Conservation (phyloP, 495 filamentous ascomycete species). For the Neurospora sp. region DNA sequence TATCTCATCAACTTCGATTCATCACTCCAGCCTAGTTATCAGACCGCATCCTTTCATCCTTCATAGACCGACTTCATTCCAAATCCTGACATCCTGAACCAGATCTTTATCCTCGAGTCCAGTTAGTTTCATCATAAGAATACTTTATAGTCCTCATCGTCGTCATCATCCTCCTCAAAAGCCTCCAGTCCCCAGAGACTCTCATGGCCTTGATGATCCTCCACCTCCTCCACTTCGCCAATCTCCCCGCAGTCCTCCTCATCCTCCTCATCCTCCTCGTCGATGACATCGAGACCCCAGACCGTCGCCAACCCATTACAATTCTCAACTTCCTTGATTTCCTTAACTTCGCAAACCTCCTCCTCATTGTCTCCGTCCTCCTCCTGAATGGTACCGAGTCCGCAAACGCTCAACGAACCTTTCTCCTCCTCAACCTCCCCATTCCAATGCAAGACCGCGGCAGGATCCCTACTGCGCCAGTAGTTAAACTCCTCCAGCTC, state of each 20-base stretch:
- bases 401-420: neutral
- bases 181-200: neutral
- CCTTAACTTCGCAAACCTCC: neutral
- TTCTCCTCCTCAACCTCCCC: neutral
- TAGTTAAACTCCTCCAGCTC: neutral
- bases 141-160: neutral
- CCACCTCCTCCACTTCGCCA: neutral
- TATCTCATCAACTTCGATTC: too few relatives aligned
- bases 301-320: neutral
- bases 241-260: neutral
- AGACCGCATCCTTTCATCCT: too few relatives aligned
- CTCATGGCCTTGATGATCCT: neutral
- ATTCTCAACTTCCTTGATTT: neutral
- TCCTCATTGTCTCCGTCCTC: neutral
- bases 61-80: too few relatives aligned
- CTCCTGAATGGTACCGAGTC: neutral
- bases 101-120: neutral
- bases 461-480: neutral
- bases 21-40: too few relatives aligned
- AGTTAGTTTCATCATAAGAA: neutral
- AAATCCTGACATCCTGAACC: neutral
- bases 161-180: neutral
- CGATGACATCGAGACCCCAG: neutral
- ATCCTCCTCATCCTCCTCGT: neutral
- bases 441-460: neutral